phyloP scores from a whole-genome alignment of 2,329 filamentous ascomycete species.

The Pezicula carpinea region DNA sequence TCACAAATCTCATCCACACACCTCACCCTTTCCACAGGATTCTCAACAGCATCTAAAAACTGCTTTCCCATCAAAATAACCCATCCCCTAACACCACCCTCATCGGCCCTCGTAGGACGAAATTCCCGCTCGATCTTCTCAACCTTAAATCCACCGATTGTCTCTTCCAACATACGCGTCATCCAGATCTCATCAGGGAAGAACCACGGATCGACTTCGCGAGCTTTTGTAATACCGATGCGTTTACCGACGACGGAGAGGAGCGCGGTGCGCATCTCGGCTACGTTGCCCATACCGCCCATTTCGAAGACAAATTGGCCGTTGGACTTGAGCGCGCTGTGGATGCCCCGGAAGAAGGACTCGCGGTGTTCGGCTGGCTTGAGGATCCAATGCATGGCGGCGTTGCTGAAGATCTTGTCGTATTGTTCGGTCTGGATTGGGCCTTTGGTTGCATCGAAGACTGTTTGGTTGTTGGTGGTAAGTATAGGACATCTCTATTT shows the following conservation, averaged over 20 bases:
- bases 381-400: slow-evolving; percentile 61
- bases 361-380: slow-evolving; percentile 34
- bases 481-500: neutral
- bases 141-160: slow-evolving; percentile 30
- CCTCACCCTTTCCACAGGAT: slow-evolving; percentile 41
- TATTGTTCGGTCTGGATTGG: slow-evolving; percentile 27
- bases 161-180: slow-evolving; percentile 34
- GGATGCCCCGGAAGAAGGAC: slow-evolving; percentile 48
- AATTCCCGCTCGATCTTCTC: slow-evolving; percentile 58
- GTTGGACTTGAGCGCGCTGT: slow-evolving; percentile 46
- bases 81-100: slow-evolving; percentile 62
- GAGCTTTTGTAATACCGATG: slow-evolving; percentile 43
- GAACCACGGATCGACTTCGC: slow-evolving; percentile 61
- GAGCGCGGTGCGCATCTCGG: slow-evolving; percentile 56
- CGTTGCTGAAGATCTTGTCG: slow-evolving; percentile 61
- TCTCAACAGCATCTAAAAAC: slow-evolving; percentile 50
- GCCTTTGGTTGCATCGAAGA: slow-evolving; percentile 42
- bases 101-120: slow-evolving; percentile 55
- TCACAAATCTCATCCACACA: slow-evolving; percentile 50
- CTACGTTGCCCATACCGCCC: slow-evolving; percentile 66
- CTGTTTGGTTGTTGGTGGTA: slow-evolving; percentile 25
- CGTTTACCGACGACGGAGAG: slow-evolving; percentile 47
- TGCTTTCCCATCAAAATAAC: slow-evolving; percentile 56
- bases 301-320: slow-evolving; percentile 65
- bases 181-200: slow-evolving; percentile 64